A percentile compares a stretch with the other conserved stretches of the same genome.
phyloP scores from a whole-genome alignment of 305 asterid species.

The Fraxinus paxiana region DNA sequence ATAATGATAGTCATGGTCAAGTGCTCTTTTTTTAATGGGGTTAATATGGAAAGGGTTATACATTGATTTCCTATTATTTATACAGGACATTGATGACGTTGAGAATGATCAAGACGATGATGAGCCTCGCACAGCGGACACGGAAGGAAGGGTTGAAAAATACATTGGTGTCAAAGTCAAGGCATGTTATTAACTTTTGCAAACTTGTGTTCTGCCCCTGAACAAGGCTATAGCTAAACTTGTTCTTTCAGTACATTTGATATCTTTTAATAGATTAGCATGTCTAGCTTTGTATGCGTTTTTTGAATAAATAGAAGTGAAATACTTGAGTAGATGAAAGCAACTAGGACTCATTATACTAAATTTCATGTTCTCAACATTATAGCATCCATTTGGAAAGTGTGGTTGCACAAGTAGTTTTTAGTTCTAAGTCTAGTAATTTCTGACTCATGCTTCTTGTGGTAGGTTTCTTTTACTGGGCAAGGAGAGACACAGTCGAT shows the following conservation, averaged over 20 bases:
- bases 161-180: slow-evolving; percentile 97
- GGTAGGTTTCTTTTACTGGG: slow-evolving; percentile 93
- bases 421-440: slow-evolving; percentile 9
- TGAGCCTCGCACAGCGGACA: slow-evolving; percentile 64
- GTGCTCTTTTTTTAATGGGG: slow-evolving; percentile 7
- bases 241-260: slow-evolving; percentile 2
- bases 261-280: neutral
- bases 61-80: neutral
- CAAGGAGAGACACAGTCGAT: slow-evolving; percentile 98
- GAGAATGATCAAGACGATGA: slow-evolving; percentile 82
- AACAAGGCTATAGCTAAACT: slow-evolving; percentile 13
- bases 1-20: neutral
- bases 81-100: slow-evolving; percentile 68
- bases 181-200: slow-evolving; percentile 44
- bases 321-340: slow-evolving; percentile 9
- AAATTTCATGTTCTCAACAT: slow-evolving; percentile 1
- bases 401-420: neutral
- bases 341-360: neutral
- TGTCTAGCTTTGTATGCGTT: slow-evolving; percentile 2
- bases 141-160: slow-evolving; percentile 90
- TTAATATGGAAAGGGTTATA: slow-evolving; percentile 2
- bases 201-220: slow-evolving; percentile 5
- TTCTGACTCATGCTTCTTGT: slow-evolving; percentile 12
- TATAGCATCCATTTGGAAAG: slow-evolving; percentile 11
- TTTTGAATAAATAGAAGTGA: slow-evolving; percentile 10